phyloP scores from a whole-genome alignment of 495 filamentous ascomycete genomes.

The Podospora anserina region DNA sequence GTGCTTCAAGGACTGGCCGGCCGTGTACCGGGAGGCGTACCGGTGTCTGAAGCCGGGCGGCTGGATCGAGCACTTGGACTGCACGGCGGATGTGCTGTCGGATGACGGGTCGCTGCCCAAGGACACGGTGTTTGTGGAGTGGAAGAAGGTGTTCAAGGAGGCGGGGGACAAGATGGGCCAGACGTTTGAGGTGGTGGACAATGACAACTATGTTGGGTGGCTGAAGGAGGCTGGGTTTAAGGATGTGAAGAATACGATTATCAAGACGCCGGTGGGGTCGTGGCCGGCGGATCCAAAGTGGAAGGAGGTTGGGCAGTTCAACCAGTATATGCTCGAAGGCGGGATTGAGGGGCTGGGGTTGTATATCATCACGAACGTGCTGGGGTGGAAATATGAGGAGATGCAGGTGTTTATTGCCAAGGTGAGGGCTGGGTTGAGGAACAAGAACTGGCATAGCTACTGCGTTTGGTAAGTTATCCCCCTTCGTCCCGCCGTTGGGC shows the following conservation, averaged over 20 bases:
- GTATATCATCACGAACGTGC: slow-evolving; percentile 30
- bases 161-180: slow-evolving; percentile 21
- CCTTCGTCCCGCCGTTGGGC: neutral
- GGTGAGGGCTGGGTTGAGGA: slow-evolving; percentile 35
- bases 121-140: slow-evolving; percentile 34
- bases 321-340: slow-evolving; percentile 23
- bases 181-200: slow-evolving; percentile 20
- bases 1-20: slow-evolving; percentile 56
- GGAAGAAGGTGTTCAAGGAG: slow-evolving; percentile 33
- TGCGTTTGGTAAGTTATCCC: slow-evolving; percentile 27
- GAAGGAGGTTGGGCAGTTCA: slow-evolving; percentile 48
- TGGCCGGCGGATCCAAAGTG: slow-evolving; percentile 51
- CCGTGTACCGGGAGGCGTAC: slow-evolving; percentile 40
- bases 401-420: slow-evolving; percentile 35
- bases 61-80: slow-evolving; percentile 30
- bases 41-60: slow-evolving; percentile 41
- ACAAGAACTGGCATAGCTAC: slow-evolving; percentile 27
- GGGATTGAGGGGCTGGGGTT: slow-evolving; percentile 38
- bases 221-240: slow-evolving; percentile 56
- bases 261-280: slow-evolving; percentile 43
- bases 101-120: slow-evolving; percentile 32
- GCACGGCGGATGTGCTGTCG: slow-evolving; percentile 22
- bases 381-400: slow-evolving; percentile 35
- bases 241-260: neutral
- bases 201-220: slow-evolving; percentile 49